These are phyloP conservation scores for Phytopythium cucurbitacearum DNA, from an alignment of 352 stramenopile genomes.

Conservation along the genomic window DNA sequence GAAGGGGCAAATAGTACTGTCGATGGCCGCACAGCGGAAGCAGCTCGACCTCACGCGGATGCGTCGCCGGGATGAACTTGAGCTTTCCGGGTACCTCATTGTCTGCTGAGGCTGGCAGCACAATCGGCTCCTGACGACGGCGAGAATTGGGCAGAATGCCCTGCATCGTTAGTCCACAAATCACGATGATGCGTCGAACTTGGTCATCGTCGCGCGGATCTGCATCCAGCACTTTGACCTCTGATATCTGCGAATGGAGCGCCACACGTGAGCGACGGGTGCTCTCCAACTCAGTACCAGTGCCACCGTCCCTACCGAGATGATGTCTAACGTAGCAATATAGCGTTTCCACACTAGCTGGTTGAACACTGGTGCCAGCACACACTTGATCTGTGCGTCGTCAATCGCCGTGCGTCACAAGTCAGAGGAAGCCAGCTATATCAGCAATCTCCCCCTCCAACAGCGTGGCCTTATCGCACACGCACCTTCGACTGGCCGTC, in stretches of 20 bases:
- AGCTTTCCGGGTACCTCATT: conserved; percentile 12
- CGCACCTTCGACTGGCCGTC: conserved; percentile 41
- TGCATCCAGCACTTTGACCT: conserved; percentile 22
- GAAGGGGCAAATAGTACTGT: conserved; percentile 51
- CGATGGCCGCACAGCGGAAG: conserved; percentile 42
- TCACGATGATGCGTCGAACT: conserved; percentile 12
- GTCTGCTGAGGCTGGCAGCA: conserved; percentile 2
- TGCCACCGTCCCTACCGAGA: conserved; percentile 18
- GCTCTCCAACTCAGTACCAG: neutral
- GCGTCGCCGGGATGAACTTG: conserved; percentile 26
- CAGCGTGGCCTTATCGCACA: neutral
- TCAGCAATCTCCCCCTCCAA: neutral
- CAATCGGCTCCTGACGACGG: conserved; percentile 10
- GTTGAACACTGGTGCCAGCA: conserved; percentile 34
- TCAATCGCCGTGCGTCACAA: too few relatives aligned
- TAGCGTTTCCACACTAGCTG: conserved; percentile 34
- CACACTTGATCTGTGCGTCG: conserved; percentile 29
- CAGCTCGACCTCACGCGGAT: conserved; percentile 37
- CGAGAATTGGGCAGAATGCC: conserved; percentile 1
- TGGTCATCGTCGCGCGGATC: conserved; percentile 7
- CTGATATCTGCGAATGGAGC: conserved; percentile 14
- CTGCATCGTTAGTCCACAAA: conserved; percentile 1
- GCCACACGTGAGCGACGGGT: neutral
- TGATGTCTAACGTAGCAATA: conserved; percentile 21
- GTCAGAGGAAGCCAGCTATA: neutral